Evolutionary conservation across 768 basidiomycete species (phyloP).

Genomic region (Gyrodon lividus): DNA sequence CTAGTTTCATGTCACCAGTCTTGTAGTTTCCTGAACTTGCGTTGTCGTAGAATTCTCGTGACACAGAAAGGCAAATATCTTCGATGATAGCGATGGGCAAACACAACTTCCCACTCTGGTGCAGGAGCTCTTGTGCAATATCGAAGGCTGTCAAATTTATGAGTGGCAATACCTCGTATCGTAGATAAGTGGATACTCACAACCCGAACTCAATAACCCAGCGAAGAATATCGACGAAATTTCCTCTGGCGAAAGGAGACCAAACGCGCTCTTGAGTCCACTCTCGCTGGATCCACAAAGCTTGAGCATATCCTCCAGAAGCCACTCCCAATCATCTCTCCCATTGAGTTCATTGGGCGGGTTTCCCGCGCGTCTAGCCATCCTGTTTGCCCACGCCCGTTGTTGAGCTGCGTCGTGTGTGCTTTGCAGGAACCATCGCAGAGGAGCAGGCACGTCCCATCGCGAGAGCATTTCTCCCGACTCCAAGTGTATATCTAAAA

Average conservation of each 20-base stretch:
- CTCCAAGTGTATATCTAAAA: conserved; percentile 91
- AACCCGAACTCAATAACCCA: conserved; percentile 82
- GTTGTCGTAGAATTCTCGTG: conserved; percentile 93
- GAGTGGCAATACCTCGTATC: conserved; percentile 2
- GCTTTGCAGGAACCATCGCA: conserved; percentile 91
- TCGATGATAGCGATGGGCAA: conserved; percentile 58
- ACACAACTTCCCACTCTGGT: conserved; percentile 42
- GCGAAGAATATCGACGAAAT: conserved; percentile 80
- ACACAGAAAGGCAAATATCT: conserved; percentile 75
- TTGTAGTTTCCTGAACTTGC: conserved; percentile 90
- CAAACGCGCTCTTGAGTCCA: conserved; percentile 74
- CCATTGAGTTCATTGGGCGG: conserved; percentile 51
- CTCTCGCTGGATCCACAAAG: conserved; percentile 63
- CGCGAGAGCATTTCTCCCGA: conserved; percentile 88
- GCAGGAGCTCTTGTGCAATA: conserved; percentile 64
- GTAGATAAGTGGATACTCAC: conserved; percentile 51
- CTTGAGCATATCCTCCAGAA: conserved; percentile 90
- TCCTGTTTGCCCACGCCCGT: conserved; percentile 79
- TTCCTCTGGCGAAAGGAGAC: conserved; percentile 67
- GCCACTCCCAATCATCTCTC: conserved; percentile 79
- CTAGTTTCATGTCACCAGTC: conserved; percentile 92
- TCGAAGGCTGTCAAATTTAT: conserved; percentile 50
- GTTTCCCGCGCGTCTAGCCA: conserved; percentile 71
- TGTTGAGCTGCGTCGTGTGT: conserved; percentile 65
- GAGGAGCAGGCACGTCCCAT: conserved; percentile 80